Percentiles rank a stretch among this genome's conserved stretches.
phyloP scores from a whole-genome alignment of 1,139 yeast species.

The Nakaseomyces uthaithaninus region DNA sequence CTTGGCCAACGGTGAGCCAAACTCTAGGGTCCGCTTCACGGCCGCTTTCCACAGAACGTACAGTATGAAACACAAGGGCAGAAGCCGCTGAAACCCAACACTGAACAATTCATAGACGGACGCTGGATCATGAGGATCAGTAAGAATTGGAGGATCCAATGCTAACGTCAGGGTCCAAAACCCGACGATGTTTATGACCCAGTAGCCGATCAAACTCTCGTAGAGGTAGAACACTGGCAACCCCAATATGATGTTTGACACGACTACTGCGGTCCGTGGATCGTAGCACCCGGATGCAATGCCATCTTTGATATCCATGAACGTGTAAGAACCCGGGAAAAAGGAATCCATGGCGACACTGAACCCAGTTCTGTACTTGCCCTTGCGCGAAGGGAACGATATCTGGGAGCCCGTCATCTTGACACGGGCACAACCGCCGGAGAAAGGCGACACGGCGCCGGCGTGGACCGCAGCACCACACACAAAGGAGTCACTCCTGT shows the following conservation, averaged over 20 bases:
- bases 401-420: constrained; percentile 49
- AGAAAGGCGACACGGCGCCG: constrained; percentile 61
- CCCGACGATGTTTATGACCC: constrained; percentile 59
- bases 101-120: constrained; percentile 58
- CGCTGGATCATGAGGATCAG: constrained; percentile 46
- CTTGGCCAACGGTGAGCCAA: constrained; percentile 45
- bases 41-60: constrained; percentile 65
- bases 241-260: constrained; percentile 51
- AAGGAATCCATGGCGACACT: constrained; percentile 61
- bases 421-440: constrained; percentile 76
- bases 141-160: constrained; percentile 70
- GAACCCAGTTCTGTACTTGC: constrained; percentile 41
- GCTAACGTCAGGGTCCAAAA: constrained; percentile 80
- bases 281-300: constrained; percentile 50
- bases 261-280: constrained; percentile 51
- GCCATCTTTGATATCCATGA: constrained; percentile 35
- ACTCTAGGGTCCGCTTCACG: constrained; percentile 34
- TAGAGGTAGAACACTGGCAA: constrained; percentile 51
- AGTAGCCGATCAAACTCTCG: constrained; percentile 49
- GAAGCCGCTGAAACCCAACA: constrained; percentile 59
- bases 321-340: constrained; percentile 67
- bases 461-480: constrained; percentile 90
- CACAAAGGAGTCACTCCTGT: constrained; percentile 80
- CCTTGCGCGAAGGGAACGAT: constrained; percentile 41
- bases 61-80: constrained; percentile 67